Base-by-base conservation (phyloP, 2,329 filamentous ascomycete species). In the Aureobasidium sp. region DNA sequence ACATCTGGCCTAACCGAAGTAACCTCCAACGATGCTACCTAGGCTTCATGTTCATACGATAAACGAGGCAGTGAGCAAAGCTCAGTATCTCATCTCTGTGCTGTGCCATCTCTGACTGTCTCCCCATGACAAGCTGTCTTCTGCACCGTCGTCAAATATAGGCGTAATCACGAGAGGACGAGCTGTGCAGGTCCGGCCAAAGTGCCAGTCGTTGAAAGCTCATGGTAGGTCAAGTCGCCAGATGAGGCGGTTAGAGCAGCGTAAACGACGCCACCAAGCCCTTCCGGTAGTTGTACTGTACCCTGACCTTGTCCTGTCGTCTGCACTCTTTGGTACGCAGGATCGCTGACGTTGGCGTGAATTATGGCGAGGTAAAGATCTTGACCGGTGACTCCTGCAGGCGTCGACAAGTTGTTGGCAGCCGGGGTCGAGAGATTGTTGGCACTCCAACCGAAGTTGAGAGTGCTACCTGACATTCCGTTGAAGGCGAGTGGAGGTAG, bases 311-410 rank as follows among this genome's bases (percentile, higher is more conserved):
- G 60, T 13, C 66, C 66, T 21, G 59, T 63, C 25, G 51, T 67
- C 5, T 63, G 65, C 3, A 68, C 62, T 39, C 61, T 30, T 21
- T 65, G 61, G 53, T 68, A 69, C 21, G 63, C 64, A 5, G 66
- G 45, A 42, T 64, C 61, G 13, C 54, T 66, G 13, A 61, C 62
- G 13, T 66, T 63, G 61, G 66, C 59, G 44, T 69, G 68, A 25
- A 69, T 61, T 25, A 69, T 41, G 7, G 64, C 68, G 37, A 69
- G 67, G 51, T 69, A 69, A 2, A 69, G 57, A 3, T 62, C 64
- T 30, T 61, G 54, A 47, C 48, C 62, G 2, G 63, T 61, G 3
- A 62, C 61, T 11, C 64, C 63, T n/a, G 62, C 9, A 30, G 64
- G 62, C 32, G 65, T 64, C 45, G 67, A 68, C 6, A 45, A 47